phyloP scores from a whole-genome alignment of 805 yeast species.

The Myxozyma neotropica region DNA sequence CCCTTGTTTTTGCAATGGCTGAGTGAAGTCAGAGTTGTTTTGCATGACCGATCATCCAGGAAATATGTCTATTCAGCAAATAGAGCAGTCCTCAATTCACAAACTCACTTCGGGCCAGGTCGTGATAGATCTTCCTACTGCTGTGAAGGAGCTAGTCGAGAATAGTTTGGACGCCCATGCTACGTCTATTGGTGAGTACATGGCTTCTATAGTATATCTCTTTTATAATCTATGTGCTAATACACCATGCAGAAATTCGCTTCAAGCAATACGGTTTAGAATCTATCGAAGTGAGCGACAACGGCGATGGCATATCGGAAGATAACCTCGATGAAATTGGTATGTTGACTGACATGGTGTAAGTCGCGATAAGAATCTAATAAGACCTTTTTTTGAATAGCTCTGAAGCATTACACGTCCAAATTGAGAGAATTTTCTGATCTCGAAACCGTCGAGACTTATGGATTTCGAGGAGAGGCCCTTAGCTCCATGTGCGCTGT shows the following conservation, averaged over 20 bases:
- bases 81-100: slow-evolving; percentile 61
- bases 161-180: slow-evolving; percentile 83
- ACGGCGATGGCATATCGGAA: slow-evolving; percentile 69
- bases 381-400: not conserved
- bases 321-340: slow-evolving; percentile 53
- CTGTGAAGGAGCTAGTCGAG: slow-evolving; percentile 84
- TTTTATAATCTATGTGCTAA: no score
- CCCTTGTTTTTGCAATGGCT: no score
- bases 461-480: slow-evolving; percentile 79
- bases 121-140: slow-evolving; percentile 72
- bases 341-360: not conserved
- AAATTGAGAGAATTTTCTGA: slow-evolving; percentile 49
- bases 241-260: slow-evolving; percentile 60
- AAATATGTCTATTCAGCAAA: slow-evolving; percentile 42
- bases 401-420: slow-evolving; percentile 57
- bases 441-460: slow-evolving; percentile 47
- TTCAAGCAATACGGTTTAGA: slow-evolving; percentile 75
- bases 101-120: slow-evolving; percentile 92
- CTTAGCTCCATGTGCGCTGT: slow-evolving; percentile 56
- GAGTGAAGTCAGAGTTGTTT: no score
- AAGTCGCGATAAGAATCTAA: not conserved
- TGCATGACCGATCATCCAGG: no score
- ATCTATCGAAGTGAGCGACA: slow-evolving; percentile 67
- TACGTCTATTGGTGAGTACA: slow-evolving; percentile 49
- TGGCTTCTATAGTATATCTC: not conserved